Evolutionary conservation across 768 basidiomycete species (phyloP).

Genomic region (Mycena filopes): DNA sequence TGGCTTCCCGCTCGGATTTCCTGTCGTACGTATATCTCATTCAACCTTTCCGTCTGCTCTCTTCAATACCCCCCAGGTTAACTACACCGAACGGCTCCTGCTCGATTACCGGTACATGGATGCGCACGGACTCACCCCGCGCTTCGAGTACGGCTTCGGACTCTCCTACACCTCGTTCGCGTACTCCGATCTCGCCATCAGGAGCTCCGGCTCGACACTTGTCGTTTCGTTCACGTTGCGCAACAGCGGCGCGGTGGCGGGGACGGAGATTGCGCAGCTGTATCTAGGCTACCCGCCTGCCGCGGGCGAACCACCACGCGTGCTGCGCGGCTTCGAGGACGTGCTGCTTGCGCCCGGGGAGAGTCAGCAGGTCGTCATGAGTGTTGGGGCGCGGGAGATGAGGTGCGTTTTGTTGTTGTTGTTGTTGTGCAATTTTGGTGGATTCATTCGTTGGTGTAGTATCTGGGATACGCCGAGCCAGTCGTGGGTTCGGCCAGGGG

Average conservation of each 20-base stretch:
- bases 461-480: slow-evolving; percentile 67
- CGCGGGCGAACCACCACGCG: slow-evolving; percentile 61
- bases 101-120: slow-evolving; percentile 79
- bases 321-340: slow-evolving; percentile 64
- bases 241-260: slow-evolving; percentile 61
- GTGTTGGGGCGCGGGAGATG: slow-evolving; percentile 53
- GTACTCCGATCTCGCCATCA: slow-evolving; percentile 63
- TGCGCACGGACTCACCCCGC: slow-evolving; percentile 58
- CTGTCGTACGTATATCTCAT: slow-evolving; percentile 25
- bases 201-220: slow-evolving; percentile 43
- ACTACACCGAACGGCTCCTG: slow-evolving; percentile 71
- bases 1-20: slow-evolving; percentile 49
- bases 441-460: slow-evolving; percentile 34
- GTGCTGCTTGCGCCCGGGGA: slow-evolving; percentile 51
- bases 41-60: background rate
- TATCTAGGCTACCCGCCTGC: slow-evolving; percentile 60
- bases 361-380: slow-evolving; percentile 49
- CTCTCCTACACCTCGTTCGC: slow-evolving; percentile 79
- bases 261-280: slow-evolving; percentile 65
- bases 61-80: slow-evolving; percentile 52
- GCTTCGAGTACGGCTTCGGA: slow-evolving; percentile 78
- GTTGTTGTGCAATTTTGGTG: background rate
- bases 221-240: slow-evolving; percentile 55
- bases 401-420: slow-evolving; percentile 46
- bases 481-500: slow-evolving; percentile 59